Evolutionary conservation across 495 filamentous ascomycete species (phyloP).

Genomic region (Tuber melanosporum): DNA sequence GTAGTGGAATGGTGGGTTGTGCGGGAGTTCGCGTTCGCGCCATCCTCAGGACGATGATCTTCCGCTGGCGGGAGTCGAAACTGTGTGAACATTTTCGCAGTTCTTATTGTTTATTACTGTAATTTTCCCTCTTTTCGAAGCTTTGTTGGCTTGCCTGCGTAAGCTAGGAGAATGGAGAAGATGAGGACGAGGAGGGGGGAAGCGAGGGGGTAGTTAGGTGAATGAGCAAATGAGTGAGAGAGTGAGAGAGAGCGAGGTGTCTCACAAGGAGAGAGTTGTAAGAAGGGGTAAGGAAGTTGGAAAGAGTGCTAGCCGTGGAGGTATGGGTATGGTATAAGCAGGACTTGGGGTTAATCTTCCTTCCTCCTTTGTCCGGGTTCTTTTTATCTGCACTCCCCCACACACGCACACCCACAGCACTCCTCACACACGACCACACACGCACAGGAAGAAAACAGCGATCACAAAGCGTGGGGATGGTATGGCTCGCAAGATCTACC

Average conservation of each 20-base stretch:
- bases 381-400: neutral
- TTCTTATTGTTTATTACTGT: neutral
- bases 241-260: neutral
- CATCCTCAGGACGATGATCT: neutral
- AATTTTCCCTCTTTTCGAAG: neutral
- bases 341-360: neutral
- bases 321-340: constrained; percentile 1
- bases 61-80: constrained; percentile 1
- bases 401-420: neutral
- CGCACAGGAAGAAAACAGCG: neutral
- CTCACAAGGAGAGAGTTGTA: neutral
- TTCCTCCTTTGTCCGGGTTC: neutral
- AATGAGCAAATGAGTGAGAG: neutral
- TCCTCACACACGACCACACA: neutral
- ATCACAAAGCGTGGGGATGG: neutral
- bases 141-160: neutral
- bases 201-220: neutral
- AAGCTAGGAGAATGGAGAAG: neutral
- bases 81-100: constrained; percentile 1
- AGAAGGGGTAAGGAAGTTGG: neutral
- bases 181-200: neutral
- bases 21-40: neutral
- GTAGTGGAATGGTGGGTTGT: constrained; percentile 6
- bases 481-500: neutral
- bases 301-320: neutral